phyloP scores from a whole-genome alignment of 179 eudicot species.

The Gypsophila paniculata region DNA sequence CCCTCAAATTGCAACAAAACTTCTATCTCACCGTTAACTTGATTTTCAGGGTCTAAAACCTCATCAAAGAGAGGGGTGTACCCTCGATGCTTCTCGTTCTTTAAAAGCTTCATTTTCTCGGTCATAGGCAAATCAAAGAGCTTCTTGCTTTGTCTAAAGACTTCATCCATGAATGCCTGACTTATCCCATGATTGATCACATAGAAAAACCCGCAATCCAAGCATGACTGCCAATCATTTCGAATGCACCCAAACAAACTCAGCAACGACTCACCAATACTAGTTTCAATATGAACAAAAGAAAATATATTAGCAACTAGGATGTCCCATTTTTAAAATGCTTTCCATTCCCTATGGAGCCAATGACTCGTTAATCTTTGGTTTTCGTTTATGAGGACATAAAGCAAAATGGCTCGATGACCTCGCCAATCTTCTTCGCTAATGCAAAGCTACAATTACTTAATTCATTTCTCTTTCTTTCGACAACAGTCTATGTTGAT shows the following conservation, averaged over 20 bases:
- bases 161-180: conserved; percentile 77
- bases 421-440: no score
- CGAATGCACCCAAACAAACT: not conserved
- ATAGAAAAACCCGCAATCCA: conserved; percentile 85
- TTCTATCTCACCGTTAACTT: conserved; percentile 52
- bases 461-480: no score
- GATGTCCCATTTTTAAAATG: no score
- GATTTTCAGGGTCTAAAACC: conserved; percentile 68
- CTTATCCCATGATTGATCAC: conserved; percentile 83
- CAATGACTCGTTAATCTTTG: no score
- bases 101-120: conserved; percentile 80
- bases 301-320: no score
- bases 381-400: no score
- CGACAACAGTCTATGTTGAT: no score
- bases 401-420: no score
- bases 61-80: conserved; percentile 83
- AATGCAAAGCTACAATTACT: no score
- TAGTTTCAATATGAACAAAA: no score
- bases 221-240: conserved; percentile 58
- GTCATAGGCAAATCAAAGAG: conserved; percentile 60
- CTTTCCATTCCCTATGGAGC: no score
- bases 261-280: not conserved
- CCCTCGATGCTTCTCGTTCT: conserved; percentile 74
- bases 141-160: conserved; percentile 66
- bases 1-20: conserved; percentile 9